phyloP scores from a whole-genome alignment of 768 basidiomycete species.

The Arthromyces matolae region DNA sequence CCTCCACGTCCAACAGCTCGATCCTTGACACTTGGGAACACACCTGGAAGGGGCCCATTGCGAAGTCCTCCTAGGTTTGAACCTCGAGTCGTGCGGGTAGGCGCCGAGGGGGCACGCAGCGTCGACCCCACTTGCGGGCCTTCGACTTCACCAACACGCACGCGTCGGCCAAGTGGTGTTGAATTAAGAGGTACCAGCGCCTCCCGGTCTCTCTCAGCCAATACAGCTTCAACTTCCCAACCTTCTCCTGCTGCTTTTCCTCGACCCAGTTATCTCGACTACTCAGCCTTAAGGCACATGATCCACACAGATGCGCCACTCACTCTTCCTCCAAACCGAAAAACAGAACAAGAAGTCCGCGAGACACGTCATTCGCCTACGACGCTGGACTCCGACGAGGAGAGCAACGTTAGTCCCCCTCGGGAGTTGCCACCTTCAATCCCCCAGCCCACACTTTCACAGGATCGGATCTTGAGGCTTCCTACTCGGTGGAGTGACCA shows the following conservation, averaged over 20 bases:
- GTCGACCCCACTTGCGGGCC: constrained; percentile 45
- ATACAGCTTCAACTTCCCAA: constrained; percentile 27
- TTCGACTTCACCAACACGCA: constrained; percentile 39
- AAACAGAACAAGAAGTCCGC: constrained; percentile 26
- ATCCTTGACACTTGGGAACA: constrained; percentile 35
- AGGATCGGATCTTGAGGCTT: constrained; percentile 46
- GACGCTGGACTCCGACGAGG: constrained; percentile 63
- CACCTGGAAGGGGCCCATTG: constrained; percentile 29
- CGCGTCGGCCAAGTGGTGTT: constrained; percentile 44
- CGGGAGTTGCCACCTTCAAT: constrained; percentile 33
- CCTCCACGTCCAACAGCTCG: constrained; percentile 41
- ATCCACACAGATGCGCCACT: constrained; percentile 54
- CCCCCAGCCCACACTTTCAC: constrained; percentile 27
- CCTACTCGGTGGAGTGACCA: constrained; percentile 81
- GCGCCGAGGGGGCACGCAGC: constrained; percentile 32
- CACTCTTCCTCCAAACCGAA: constrained; percentile 34
- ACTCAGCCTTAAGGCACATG: constrained; percentile 69
- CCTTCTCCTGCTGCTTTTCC: constrained; percentile 43
- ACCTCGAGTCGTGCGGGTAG: constrained; percentile 67
- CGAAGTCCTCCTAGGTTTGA: constrained; percentile 42
- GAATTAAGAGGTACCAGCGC: constrained; percentile 24
- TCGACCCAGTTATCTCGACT: constrained; percentile 71
- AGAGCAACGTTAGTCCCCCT: constrained; percentile 51
- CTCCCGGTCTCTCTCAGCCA: constrained; percentile 27
- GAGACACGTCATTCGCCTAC: constrained; percentile 20